These are phyloP conservation scores for Chiua virens DNA, from an alignment of 768 basidiomycete genomes.

Conservation along the genomic window DNA sequence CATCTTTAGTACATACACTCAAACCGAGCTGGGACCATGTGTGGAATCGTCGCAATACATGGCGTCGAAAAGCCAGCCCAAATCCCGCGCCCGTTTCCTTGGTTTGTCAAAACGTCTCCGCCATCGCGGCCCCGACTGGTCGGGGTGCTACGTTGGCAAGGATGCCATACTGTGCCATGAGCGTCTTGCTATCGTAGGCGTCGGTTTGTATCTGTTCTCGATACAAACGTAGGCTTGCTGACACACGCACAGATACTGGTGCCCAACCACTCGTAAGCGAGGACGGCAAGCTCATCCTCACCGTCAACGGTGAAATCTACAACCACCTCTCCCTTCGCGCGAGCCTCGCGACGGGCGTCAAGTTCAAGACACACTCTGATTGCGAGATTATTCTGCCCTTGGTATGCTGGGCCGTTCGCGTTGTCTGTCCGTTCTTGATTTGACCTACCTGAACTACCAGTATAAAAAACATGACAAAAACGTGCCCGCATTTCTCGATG, in stretches of 20 bases:
- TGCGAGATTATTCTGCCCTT: conserved; percentile 96
- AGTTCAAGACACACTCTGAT: conserved; percentile 97
- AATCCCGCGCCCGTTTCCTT: conserved; percentile 73
- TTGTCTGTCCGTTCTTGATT: background rate
- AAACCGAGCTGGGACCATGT: conserved; percentile 53
- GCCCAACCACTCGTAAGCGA: conserved; percentile 92
- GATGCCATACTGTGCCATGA: conserved; percentile 88
- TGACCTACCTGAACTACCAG: conserved; percentile 39
- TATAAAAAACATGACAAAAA: conserved; percentile 80
- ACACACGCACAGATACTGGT: conserved; percentile 70
- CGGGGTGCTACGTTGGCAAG: conserved; percentile 88
- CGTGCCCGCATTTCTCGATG: conserved; percentile 82
- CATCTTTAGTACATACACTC: no score
- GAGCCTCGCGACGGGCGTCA: conserved; percentile 57
- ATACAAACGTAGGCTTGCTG: background rate
- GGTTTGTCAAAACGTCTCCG: conserved; percentile 87
- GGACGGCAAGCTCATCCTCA: conserved; percentile 79
- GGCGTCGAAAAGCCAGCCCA: conserved; percentile 68
- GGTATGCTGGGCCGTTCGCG: conserved; percentile 43
- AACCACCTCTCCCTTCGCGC: conserved; percentile 86
- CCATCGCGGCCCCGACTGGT: conserved; percentile 98
- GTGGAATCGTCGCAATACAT: conserved; percentile 88
- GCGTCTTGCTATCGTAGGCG: conserved; percentile 95
- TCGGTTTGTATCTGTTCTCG: conserved; percentile 58
- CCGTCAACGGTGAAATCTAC: conserved; percentile 99